Conservation (phyloP, 148 eudicot genomes). For the Drosera capensis region DNA sequence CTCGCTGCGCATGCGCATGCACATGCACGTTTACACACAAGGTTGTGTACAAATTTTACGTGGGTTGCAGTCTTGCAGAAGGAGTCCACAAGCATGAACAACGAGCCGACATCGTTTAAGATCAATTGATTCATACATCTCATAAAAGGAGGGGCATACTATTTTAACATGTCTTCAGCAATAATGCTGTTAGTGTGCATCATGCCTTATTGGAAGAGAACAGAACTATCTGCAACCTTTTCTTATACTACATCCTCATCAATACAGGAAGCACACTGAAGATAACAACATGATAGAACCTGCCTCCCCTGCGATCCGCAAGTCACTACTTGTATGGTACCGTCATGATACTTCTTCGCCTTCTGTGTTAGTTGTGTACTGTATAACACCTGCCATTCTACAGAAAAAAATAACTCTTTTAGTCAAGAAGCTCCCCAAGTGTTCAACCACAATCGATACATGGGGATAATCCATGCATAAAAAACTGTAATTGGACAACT, state of each 20-base stretch:
- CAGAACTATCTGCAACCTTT: background rate
- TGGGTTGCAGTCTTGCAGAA: too few species aligned
- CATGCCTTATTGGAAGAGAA: background rate
- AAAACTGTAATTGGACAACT: too few species aligned
- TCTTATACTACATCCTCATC: background rate
- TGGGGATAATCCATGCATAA: background rate
- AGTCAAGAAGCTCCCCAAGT: background rate
- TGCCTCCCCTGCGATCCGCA: conserved; percentile 63
- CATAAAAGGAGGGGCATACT: too few species aligned
- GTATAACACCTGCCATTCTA: conserved; percentile 86
- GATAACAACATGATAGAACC: conserved; percentile 23
- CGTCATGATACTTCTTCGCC: conserved; percentile 91
- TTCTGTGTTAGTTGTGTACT: conserved; percentile 69
- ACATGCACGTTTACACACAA: too few species aligned
- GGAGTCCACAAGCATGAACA: too few species aligned
- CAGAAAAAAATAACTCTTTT: conserved; percentile 10
- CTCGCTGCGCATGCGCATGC: too few species aligned
- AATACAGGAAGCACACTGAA: background rate
- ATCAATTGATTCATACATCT: too few species aligned
- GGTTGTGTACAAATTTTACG: too few species aligned
- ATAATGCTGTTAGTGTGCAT: too few species aligned
- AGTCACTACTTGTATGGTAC: conserved; percentile 38
- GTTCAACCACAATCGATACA: background rate
- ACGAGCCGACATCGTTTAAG: too few species aligned
- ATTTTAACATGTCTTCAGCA: too few species aligned